phyloP scores from a whole-genome alignment of 495 filamentous ascomycete species.

The Neurospora sp. region DNA sequence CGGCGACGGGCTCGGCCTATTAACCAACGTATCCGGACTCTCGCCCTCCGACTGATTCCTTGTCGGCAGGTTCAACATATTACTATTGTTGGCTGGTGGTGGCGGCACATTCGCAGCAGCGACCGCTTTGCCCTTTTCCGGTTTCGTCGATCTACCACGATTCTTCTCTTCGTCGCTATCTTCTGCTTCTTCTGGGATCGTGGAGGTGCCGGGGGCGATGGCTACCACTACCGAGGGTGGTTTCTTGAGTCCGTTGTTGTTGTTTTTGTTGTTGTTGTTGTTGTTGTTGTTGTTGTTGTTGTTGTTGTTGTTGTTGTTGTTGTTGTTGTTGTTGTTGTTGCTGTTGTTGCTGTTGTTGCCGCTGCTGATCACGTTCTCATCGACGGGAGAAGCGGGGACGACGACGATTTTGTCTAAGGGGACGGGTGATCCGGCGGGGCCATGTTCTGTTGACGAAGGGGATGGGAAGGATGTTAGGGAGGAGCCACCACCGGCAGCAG shows the following conservation, averaged over 20 bases:
- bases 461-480: not conserved
- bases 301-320: not conserved
- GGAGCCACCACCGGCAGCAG: not conserved
- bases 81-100: not conserved
- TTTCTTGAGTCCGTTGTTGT: not conserved
- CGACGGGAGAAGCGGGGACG: not conserved
- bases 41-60: conserved; percentile 10
- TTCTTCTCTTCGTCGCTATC: not conserved
- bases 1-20: not conserved
- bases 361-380: not conserved
- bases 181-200: not conserved
- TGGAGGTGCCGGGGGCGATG: not conserved
- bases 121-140: conserved; percentile 8
- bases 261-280: no score
- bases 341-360: not conserved
- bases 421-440: not conserved
- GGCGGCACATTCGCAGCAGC: not conserved
- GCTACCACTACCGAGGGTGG: not conserved
- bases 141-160: not conserved
- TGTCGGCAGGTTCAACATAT: not conserved
- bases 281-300: not conserved
- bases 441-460: not conserved
- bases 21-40: conserved; percentile 21
- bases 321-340: not conserved
- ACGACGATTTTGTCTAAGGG: not conserved